Evolutionary conservation across 371 early-diverging fungal genomes (phyloP).

Genomic region (Batrachochytrium dendrobatidis): DNA sequence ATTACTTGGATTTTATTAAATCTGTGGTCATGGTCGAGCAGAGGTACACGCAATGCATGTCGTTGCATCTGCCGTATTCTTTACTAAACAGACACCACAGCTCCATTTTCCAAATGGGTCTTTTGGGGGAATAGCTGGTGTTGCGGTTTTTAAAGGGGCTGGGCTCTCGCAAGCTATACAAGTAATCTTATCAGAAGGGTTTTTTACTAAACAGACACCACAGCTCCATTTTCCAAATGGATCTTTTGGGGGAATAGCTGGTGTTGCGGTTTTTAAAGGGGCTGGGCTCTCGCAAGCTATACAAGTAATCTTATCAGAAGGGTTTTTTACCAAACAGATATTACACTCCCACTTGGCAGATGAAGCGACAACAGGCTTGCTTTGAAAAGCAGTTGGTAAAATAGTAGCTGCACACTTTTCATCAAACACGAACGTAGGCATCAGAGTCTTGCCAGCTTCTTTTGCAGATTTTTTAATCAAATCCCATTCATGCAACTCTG

Average conservation of each 20-base stretch:
- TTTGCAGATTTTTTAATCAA: no score
- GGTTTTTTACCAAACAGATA: constrained; percentile 7
- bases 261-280: not conserved
- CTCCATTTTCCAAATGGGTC: constrained; percentile 1
- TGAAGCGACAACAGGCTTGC: not conserved
- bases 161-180: constrained; percentile 9
- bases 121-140: not conserved
- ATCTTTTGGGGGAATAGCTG: not conserved
- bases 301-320: not conserved
- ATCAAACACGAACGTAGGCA: no score
- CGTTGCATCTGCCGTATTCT: not conserved
- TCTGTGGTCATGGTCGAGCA: no score
- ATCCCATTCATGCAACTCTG: no score
- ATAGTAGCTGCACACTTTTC: no score
- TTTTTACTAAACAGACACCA: constrained; percentile 2
- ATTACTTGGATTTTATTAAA: no score
- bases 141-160: not conserved
- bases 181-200: not conserved
- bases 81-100: constrained; percentile 4
- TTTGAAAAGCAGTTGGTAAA: no score
- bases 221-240: constrained; percentile 5
- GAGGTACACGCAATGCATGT: constrained; percentile 9
- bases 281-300: constrained; percentile 6
- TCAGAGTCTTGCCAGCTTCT: no score
- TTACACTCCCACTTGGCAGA: constrained; percentile 3